Evolutionary conservation across 2,329 filamentous ascomycete species (phyloP), one percentile per base, ranked within the genome.

Genomic region (Pseudopithomyces chartarum): DNA sequence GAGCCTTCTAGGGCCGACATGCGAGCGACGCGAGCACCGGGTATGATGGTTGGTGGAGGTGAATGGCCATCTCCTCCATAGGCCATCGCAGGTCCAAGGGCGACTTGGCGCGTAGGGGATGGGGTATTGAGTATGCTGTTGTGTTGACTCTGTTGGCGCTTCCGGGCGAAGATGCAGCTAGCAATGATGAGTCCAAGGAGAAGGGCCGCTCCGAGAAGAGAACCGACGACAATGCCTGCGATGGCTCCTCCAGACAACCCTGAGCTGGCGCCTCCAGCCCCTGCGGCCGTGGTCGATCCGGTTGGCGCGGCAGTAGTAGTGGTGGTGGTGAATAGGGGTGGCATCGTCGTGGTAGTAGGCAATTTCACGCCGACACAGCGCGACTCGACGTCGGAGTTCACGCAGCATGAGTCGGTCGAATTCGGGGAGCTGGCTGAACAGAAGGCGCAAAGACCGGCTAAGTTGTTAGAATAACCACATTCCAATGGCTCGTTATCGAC

Each of bases 391-490:
- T 92, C 83, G 5, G 93, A 87, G 67, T 87, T 92, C 69, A 92
- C 89, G 76, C 95, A 99, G 80, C 95, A 99, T 3, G 93, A 96
- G 74, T 98, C 94, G 49, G 94, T 98, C 10, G 92, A 90, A 76
- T 98, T 98, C 60, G 88, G 86, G 26, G 93, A 92, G 66, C 90
- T 94, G 6, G 87, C 82, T 40, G 85, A 84, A 76, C 95, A 99
- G 76, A 95, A 97, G 4, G 88, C 87, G 79, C 95, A 99, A 34
- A 99, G 82, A 2, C 93, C 92, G 53, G 83, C 78, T 7, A 87
- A 74, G 67, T 89, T 90, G 61, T 86, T 84, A 39, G 84, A 85
- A 73, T 89, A 99, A 45, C 95, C 95, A 76, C 95, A 99, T 72
- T 98, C 91, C 6, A 87, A 77, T 1, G 88, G 87, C 78, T 99